Evolutionary conservation across 75 land plant species (phyloP).

Genomic region (Cryptomeria japonica): DNA sequence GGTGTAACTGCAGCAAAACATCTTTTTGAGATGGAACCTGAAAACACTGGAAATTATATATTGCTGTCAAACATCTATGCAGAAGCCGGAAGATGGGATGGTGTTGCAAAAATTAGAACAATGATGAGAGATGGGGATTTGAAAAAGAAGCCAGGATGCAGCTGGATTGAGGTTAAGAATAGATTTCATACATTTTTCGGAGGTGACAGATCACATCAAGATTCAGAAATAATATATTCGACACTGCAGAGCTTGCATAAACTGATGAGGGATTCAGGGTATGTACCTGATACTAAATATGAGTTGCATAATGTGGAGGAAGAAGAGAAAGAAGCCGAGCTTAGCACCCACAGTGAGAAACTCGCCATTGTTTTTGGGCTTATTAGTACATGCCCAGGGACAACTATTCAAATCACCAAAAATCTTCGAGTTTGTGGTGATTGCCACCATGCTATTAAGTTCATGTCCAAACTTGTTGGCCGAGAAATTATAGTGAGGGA

Average conservation of each 20-base stretch:
- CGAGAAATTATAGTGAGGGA: slow-evolving; percentile 34
- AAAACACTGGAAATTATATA: slow-evolving; percentile 40
- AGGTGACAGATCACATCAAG: slow-evolving; percentile 37
- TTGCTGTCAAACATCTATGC: slow-evolving; percentile 41
- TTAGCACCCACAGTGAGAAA: slow-evolving; percentile 34
- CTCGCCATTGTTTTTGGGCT: slow-evolving; percentile 44
- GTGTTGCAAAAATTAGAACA: slow-evolving; percentile 17
- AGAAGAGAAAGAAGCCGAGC: slow-evolving; percentile 28
- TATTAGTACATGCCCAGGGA: slow-evolving; percentile 23
- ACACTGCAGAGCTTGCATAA: slow-evolving; percentile 13
- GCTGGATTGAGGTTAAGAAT: slow-evolving; percentile 38
- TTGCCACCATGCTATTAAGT: slow-evolving; percentile 37
- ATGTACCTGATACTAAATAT: slow-evolving; percentile 21
- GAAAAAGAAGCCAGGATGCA: slow-evolving; percentile 29
- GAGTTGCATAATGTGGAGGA: slow-evolving; percentile 34
- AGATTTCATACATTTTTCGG: slow-evolving; percentile 30
- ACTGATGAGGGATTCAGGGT: slow-evolving; percentile 34
- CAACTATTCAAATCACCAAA: slow-evolving; percentile 27
- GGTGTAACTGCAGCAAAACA: slow-evolving; percentile 17
- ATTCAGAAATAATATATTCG: slow-evolving; percentile 26
- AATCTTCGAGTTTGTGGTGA: slow-evolving; percentile 40
- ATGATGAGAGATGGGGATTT: slow-evolving; percentile 21
- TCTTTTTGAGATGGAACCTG: slow-evolving; percentile 31
- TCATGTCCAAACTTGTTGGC: slow-evolving; percentile 28
- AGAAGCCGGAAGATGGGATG: slow-evolving; percentile 30